Base-by-base conservation (phyloP, 208 protist species). In the Kentomonas sorsogonicus region DNA sequence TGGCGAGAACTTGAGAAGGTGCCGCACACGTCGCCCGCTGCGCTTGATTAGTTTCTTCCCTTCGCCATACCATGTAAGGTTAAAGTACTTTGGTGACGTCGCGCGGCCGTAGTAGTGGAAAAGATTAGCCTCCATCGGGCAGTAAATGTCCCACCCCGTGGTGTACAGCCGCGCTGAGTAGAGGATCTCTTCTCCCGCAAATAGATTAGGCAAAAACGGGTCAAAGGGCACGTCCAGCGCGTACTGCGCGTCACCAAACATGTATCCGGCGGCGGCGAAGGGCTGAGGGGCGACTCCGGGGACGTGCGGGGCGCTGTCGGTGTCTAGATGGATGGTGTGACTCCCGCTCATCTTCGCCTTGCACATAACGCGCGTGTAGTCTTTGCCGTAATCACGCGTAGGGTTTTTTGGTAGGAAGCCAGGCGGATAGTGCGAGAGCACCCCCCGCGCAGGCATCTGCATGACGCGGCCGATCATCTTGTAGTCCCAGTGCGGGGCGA, bases 141-240 rank as follows among this genome's bases (percentile, higher is more conserved):
- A 69, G 69, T 93, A 96, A 33, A 91, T 80, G 62, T 95, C 83
- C 66, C 77, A 97, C 3, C 93, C 93, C 45, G 48, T 56, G 15
- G 93, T 97, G 78, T 79, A 97, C 39, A 95, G 27, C 9, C 93
- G 82, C 38, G 65, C 78, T 0, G 85, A 79, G 74, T 93, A 93
- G 33, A 90, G 52, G 27, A 89, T 88, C 62, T 96, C 91, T 62
- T 98, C 94, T 2, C 94, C 94, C 47, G 96, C 93, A 69, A 98
- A 98, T 6, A 98, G 48, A 65, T 93, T 93, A 5, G 77, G 78
- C 41, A 98, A 72, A 60, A 94, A 84, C 9, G 94, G 93, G 66
- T 97, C 94, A 68, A 97, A 97, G 1, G 92, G 94, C 9, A 86
- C 82, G 34, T 93, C 83, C 25, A 80, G 63, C n/a, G 85, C 59